These are phyloP conservation scores for Hondaea fermentalgiana DNA, from an alignment of 108 stramenopile genomes.

Conservation along the genomic window DNA sequence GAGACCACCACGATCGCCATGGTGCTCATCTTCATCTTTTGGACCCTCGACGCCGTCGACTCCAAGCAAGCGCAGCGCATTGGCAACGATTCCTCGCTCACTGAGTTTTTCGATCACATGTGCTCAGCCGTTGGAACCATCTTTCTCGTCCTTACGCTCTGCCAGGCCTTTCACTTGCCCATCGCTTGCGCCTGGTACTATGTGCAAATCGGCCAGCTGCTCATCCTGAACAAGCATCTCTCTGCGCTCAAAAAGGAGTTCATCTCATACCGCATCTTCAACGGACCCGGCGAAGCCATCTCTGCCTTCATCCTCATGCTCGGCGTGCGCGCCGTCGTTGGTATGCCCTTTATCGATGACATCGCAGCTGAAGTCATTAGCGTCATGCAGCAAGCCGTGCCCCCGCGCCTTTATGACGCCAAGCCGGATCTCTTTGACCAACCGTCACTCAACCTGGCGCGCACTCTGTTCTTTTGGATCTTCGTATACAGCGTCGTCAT, in stretches of 20 bases:
- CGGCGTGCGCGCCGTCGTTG: background rate
- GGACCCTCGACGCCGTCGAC: conserved; percentile 54
- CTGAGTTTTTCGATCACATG: conserved; percentile 74
- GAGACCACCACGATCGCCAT: conserved; percentile 68
- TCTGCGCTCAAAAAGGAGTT: conserved; percentile 71
- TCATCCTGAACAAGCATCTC: conserved; percentile 73
- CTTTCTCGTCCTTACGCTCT: conserved; percentile 63
- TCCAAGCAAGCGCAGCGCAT: conserved; percentile 67
- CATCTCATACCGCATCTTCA: conserved; percentile 67
- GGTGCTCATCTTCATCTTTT: conserved; percentile 64
- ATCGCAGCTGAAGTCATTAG: background rate
- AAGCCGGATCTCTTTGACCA: background rate
- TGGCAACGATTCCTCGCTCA: conserved; percentile 66
- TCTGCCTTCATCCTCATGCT: background rate
- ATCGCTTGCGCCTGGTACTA: conserved; percentile 72
- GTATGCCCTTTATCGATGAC: background rate
- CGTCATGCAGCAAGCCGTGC: background rate
- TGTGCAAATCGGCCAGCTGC: conserved; percentile 66
- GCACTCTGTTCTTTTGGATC: conserved; percentile 5
- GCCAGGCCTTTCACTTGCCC: conserved; percentile 62
- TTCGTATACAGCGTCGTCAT: background rate
- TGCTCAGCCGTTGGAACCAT: conserved; percentile 70
- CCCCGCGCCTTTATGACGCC: background rate
- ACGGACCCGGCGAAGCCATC: conserved; percentile 69
- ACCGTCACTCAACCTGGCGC: background rate